phyloP scores from a whole-genome alignment of 352 stramenopile genomes.

The Phytophthora idaei region DNA sequence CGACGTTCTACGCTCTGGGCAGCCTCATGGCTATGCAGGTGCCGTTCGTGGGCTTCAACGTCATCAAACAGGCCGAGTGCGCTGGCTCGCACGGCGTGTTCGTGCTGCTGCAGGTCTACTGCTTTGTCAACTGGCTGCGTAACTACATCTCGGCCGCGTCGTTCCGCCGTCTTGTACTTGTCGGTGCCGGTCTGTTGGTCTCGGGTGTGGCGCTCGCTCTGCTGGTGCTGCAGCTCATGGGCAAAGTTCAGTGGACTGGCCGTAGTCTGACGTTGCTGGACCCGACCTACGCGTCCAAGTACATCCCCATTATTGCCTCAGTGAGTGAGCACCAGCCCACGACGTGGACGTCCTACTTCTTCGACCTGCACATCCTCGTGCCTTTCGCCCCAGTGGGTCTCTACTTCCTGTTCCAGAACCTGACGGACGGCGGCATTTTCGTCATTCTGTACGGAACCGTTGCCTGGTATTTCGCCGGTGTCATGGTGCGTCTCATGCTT shows the following conservation, averaged over 20 bases:
- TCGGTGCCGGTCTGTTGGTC: constrained; percentile 64
- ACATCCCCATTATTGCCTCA: constrained; percentile 95
- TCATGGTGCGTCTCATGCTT: constrained; percentile 94
- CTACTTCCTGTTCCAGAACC: constrained; percentile 90
- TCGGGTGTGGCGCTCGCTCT: constrained; percentile 57
- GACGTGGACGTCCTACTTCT: constrained; percentile 94
- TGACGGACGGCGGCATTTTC: constrained; percentile 92
- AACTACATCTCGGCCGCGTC: constrained; percentile 75
- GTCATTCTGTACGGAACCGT: constrained; percentile 94
- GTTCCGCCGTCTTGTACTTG: constrained; percentile 78
- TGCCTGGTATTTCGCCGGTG: constrained; percentile 92
- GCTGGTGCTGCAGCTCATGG: constrained; percentile 81
- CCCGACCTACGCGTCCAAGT: constrained; percentile 93
- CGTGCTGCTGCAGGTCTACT: constrained; percentile 88
- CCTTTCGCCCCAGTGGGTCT: constrained; percentile 92
- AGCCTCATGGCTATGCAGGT: constrained; percentile 97
- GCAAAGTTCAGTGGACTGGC: constrained; percentile 90
- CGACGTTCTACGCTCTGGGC: constrained; percentile 96
- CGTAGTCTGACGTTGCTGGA: constrained; percentile 91
- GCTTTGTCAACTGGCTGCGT: constrained; percentile 78
- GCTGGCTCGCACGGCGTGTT: constrained; percentile 93
- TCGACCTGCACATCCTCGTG: constrained; percentile 92
- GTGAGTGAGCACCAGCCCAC: constrained; percentile 95
- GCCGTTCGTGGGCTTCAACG: constrained; percentile 97
- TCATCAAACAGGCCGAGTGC: constrained; percentile 91